Evolutionary conservation across 202 grass and related monocot species (phyloP).

Genomic region (Brachypodium distachyon): DNA sequence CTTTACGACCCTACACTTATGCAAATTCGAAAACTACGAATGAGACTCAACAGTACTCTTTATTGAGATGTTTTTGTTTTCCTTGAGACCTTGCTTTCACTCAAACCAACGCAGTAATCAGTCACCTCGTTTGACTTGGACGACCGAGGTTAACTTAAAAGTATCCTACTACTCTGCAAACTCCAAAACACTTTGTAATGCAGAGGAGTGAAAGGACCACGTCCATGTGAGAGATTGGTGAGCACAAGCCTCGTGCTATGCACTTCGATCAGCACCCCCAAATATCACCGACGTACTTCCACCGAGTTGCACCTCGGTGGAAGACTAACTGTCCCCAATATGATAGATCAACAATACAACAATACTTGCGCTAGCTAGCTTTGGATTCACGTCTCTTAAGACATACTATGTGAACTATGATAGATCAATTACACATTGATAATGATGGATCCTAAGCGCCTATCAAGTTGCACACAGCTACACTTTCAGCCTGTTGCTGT

Average conservation of each 20-base stretch:
- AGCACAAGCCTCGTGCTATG: slow-evolving; percentile 35
- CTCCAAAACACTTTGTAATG: neutral
- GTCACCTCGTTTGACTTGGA: slow-evolving; percentile 26
- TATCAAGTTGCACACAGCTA: neutral
- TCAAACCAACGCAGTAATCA: neutral
- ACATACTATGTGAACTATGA: neutral
- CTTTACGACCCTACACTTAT: too few species aligned
- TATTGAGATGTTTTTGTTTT: too few species aligned
- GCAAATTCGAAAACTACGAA: too few species aligned
- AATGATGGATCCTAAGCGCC: neutral
- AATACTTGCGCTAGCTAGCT: neutral
- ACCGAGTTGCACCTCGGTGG: neutral
- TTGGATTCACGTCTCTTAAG: neutral
- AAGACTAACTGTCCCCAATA: slow-evolving; percentile 23
- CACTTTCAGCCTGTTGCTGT: neutral
- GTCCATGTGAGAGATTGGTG: slow-evolving; percentile 10
- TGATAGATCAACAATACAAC: too few species aligned
- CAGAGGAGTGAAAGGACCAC: neutral
- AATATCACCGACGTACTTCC: neutral
- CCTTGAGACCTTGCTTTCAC: neutral
- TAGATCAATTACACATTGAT: neutral
- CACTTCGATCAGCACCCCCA: neutral
- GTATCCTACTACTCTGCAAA: neutral
- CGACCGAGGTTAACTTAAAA: neutral
- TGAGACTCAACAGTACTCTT: too few species aligned